Percentiles rank a stretch among this genome's conserved stretches.
These are phyloP conservation scores for Phytophthora lateralis DNA, from an alignment of 352 stramenopile species.

Conservation along the genomic window DNA sequence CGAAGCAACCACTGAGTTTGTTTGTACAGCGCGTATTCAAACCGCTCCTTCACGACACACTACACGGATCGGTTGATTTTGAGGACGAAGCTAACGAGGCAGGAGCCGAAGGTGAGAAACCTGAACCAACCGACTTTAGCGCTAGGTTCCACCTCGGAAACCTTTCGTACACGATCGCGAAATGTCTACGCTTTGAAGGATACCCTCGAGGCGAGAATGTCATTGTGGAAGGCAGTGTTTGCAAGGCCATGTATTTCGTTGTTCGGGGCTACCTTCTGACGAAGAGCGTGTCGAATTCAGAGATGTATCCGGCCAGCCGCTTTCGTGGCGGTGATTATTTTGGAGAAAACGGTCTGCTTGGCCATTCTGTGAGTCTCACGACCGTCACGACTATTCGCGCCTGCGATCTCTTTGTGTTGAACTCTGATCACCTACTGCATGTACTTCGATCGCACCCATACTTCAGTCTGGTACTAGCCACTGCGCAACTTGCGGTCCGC, in stretches of 20 bases:
- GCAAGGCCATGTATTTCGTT: constrained; percentile 73
- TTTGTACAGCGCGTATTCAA: constrained; percentile 55
- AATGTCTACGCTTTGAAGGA: constrained; percentile 63
- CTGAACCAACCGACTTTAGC: constrained; percentile 2
- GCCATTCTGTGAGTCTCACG: constrained; percentile 57
- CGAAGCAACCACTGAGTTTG: constrained; percentile 44
- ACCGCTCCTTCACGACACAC: constrained; percentile 30
- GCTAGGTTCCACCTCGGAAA: constrained; percentile 21
- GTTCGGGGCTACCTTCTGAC: constrained; percentile 60
- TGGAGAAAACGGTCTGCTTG: constrained; percentile 55
- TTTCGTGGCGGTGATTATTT: constrained; percentile 65
- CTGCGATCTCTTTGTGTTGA: constrained; percentile 65
- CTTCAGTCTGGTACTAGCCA: constrained; percentile 49
- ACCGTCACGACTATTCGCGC: constrained; percentile 59
- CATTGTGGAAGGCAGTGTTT: constrained; percentile 65
- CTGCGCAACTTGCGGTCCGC: constrained; percentile 45
- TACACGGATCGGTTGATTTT: background rate
- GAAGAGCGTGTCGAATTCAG: constrained; percentile 52
- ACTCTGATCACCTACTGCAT: constrained; percentile 52
- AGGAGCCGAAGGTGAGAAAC: background rate
- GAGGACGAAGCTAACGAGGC: constrained; percentile 2
- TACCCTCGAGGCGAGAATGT: constrained; percentile 65
- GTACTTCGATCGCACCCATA: constrained; percentile 43
- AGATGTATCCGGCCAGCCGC: constrained; percentile 49
- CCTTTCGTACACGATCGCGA: constrained; percentile 48